A percentile compares a stretch with the other conserved stretches of the same genome.
These are phyloP conservation scores for Tagetes patula DNA, from an alignment of 129 eudicot species.

Conservation along the genomic window DNA sequence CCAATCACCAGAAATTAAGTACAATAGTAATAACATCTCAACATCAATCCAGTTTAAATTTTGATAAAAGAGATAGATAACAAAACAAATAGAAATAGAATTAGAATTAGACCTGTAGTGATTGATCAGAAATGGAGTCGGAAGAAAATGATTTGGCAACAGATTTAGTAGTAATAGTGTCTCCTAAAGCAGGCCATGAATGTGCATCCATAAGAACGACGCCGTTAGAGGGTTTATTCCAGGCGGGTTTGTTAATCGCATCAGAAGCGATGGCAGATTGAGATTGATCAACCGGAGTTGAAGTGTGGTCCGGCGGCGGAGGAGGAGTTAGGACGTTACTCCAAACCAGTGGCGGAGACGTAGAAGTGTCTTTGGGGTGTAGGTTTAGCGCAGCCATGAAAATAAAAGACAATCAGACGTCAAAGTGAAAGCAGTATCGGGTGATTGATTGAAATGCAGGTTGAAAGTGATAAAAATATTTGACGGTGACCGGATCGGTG, in stretches of 20 bases:
- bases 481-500: conserved; percentile 15
- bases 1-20: background rate
- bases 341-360: too few species aligned
- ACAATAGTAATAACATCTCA: background rate
- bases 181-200: conserved; percentile 83
- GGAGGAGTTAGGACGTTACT: too few species aligned
- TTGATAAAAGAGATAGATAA: background rate
- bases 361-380: conserved; percentile 19
- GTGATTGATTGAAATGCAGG: conserved; percentile 7
- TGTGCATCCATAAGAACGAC: conserved; percentile 63
- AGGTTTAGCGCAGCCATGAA: conserved; percentile 31
- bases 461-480: background rate
- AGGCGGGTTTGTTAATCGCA: conserved; percentile 60
- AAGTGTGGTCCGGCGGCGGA: too few species aligned
- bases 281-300: conserved; percentile 6
- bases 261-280: background rate
- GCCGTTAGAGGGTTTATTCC: conserved; percentile 70
- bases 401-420: conserved; percentile 19
- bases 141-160: conserved; percentile 50
- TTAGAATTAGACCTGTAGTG: background rate
- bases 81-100: too few species aligned
- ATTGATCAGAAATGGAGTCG: conserved; percentile 54
- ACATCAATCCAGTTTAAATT: background rate
- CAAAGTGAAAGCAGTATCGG: background rate
- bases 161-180: conserved; percentile 61